Base-by-base conservation (phyloP, 139 green algal genomes). In the Coccomyxa sp. region DNA sequence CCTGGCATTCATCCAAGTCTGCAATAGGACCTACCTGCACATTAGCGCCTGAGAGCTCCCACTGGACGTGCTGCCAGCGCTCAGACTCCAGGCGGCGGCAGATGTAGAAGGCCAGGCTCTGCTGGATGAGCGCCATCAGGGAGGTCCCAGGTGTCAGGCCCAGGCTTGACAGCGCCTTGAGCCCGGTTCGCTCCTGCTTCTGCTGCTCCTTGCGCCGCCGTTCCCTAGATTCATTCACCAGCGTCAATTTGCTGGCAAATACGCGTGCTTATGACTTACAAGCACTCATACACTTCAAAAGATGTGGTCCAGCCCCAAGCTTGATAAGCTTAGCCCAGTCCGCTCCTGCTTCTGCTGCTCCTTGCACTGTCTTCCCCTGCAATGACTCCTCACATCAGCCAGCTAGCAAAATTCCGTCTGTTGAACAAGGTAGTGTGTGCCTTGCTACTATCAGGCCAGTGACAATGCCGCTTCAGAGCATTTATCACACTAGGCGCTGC, bases 21-120 rank as follows among this genome's bases (percentile, higher is more conserved):
- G n/a, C n/a, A n/a, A n/a, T n/a, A n/a, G n/a, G n/a, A n/a, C n/a
- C n/a, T 68, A 92, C 88, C 86, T 90, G 84, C 7, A 97, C 93
- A 7, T 88, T 95, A 24, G 86, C 88, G 29, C 93, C 91, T 14
- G 88, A 94, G 33, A 97, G 38, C 84, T 97, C 93, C 80, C 92
- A 94, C 18, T 83, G 35, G 24, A 95, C 54, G 82, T 92, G 81
- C 7, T 40, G 36, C 40, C 74, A 90, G 74, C 79, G 68, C 1
- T 76, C 78, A 16, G 77, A 36, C 24, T 72, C 71, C 68, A 94
- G 82, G 18, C 82, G 72, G 31, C 88, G 75, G 50, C 75, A 86
- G n/a, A 94, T 87, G 79, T 86, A 96, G 80, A 89, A 90, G 34
- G 71, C 75, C 34, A 95, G 86, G 31, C 86, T 88, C 39, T 89